A percentile compares a stretch with the other conserved stretches of the same genome.
These are phyloP conservation scores for Pseudonitzschia delicatissima DNA, from an alignment of 108 stramenopile species.

Conservation along the genomic window DNA sequence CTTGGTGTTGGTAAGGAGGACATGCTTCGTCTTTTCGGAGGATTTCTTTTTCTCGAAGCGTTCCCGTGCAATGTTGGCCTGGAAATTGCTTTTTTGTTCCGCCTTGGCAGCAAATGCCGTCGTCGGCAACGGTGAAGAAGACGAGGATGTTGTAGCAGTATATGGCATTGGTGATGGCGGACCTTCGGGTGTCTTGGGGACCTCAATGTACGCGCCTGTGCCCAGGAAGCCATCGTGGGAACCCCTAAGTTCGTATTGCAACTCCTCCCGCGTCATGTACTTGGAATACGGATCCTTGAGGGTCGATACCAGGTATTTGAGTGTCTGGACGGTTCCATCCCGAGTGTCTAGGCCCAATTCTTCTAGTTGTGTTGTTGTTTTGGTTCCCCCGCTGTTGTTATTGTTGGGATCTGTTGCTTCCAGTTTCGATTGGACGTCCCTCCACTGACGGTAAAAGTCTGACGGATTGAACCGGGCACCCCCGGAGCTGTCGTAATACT, in stretches of 20 bases:
- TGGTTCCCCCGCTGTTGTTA: conserved; percentile 3
- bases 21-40: not conserved
- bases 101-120: not conserved
- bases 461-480: conserved; percentile 57
- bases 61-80: not conserved
- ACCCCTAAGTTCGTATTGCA: conserved; percentile 45
- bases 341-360: conserved; percentile 40
- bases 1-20: conserved; percentile 20
- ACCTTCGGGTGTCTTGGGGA: not conserved
- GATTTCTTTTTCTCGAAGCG: not conserved
- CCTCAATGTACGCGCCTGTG: conserved; percentile 63
- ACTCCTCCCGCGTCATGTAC: conserved; percentile 76
- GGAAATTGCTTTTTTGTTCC: not conserved
- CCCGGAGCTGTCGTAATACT: conserved; percentile 80
- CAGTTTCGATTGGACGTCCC: conserved; percentile 29
- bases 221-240: conserved; percentile 63
- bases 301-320: conserved; percentile 60
- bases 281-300: conserved; percentile 75
- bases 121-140: not conserved
- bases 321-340: conserved; percentile 50
- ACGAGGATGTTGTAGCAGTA: not conserved
- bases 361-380: conserved; percentile 4
- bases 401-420: not conserved
- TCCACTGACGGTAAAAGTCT: conserved; percentile 63
- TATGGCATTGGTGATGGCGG: not conserved